These are phyloP conservation scores for Colletotrichum plurivorum DNA, from an alignment of 2,329 filamentous ascomycete genomes.

Conservation along the genomic window DNA sequence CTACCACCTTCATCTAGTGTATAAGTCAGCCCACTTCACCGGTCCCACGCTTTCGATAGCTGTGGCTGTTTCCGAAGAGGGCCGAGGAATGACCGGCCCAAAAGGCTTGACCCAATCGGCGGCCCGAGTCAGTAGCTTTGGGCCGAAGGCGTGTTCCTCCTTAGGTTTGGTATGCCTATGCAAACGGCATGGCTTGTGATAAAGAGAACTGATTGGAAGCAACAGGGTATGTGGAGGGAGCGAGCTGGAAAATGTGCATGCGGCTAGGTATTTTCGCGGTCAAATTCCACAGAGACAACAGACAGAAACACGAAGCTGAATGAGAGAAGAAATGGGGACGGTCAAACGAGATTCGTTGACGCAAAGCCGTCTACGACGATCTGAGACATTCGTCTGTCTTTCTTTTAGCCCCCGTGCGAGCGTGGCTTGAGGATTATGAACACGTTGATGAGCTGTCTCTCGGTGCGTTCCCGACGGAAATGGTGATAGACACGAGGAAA, in stretches of 20 bases:
- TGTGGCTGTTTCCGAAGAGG: neutral
- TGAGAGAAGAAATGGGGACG: neutral
- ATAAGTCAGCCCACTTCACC: neutral
- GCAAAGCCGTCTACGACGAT: neutral
- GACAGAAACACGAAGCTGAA: neutral
- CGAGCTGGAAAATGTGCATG: neutral
- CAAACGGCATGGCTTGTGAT: conserved; percentile 21
- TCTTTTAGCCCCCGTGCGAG: neutral
- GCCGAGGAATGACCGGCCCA: too few relatives aligned
- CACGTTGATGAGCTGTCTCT: neutral
- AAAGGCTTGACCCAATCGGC: neutral
- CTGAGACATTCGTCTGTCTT: conserved; percentile 20
- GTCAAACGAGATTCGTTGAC: neutral
- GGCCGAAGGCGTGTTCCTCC: neutral
- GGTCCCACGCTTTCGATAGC: neutral
- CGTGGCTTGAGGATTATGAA: conserved; percentile 18
- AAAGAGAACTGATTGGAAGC: neutral
- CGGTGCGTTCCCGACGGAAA: conserved; percentile 13
- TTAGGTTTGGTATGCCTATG: conserved; percentile 8
- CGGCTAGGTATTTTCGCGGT: neutral
- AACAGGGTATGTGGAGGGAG: too few relatives aligned
- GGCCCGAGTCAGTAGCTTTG: neutral
- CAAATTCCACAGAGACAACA: neutral
- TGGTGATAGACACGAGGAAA: conserved; percentile 14
- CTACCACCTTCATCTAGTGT: neutral